Base-by-base conservation (phyloP, 2,329 filamentous ascomycete genomes). In the Aspergillus floridensis region DNA sequence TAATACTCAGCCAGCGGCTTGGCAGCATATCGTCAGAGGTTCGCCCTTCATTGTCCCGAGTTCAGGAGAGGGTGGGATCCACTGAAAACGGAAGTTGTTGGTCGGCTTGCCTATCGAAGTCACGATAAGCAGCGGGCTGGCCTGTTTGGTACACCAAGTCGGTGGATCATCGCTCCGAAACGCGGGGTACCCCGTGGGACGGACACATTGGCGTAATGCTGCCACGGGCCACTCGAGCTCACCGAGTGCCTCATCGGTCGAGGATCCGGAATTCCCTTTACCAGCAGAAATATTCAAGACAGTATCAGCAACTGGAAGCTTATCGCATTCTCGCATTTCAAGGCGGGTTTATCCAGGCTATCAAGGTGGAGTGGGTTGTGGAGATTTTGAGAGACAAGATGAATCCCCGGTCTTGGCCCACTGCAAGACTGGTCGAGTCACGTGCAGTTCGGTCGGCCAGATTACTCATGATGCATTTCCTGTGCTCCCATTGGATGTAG, bases 101-200 rank as follows among this genome's bases (percentile, higher is more conserved):
- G 38, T n/a, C 16, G 38, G 5, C 16, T 44, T 44, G 38, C n/a
- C 16, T 44, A 44, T 44, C 38, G 16, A 6, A 19, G 38, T 44
- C 16, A 19, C 2, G 6, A 8, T 44, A 16, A 44, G 38, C 38
- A 44, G 38, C 38, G 21, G 41, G 24, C 41, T 32, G 35, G n/a
- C 22, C 8, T n/a, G 14, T 22, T 49, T n/a, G 8, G 16, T 8
- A 14, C 12, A 24, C 16, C 11, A 48, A 41, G 14, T 63, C 61
- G 61, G 61, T 53, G 10, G 51, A 61, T 63, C 61, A 61, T 63
- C 59, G 52, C 44, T 38, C 61, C 61, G 61, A 63, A 51, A 31
- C 53, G 53, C 50, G 59, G 58, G 59, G 61, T 55, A 48, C 53
- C 53, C 53, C 53, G 22, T 55, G 53, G 53, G 53, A 55, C 26